Conservation (phyloP, 176 grass and related monocot species). For the Aechmea fasciata region DNA sequence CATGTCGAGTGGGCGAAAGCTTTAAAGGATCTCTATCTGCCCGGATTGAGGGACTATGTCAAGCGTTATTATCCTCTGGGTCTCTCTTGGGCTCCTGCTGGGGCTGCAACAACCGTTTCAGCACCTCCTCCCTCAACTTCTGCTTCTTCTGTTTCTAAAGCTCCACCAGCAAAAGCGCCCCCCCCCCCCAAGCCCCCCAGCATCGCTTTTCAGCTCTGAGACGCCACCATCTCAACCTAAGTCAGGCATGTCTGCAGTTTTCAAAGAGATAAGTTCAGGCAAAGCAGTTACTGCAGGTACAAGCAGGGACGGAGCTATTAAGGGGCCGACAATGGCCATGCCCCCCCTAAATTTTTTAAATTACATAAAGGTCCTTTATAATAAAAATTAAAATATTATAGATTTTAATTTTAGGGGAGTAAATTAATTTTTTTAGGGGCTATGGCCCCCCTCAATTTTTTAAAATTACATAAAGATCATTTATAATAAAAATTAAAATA, state of each 20-base stretch:
- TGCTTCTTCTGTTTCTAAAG: slow-evolving; percentile 48
- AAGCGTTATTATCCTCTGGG: slow-evolving; percentile 85
- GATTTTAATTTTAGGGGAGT: too few relatives aligned
- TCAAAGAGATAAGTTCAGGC: slow-evolving; percentile 73
- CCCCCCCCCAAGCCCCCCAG: slow-evolving; percentile 46
- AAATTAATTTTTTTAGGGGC: too few relatives aligned
- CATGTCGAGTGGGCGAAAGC: slow-evolving; percentile 97
- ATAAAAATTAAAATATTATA: too few relatives aligned
- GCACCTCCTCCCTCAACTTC: slow-evolving; percentile 14
- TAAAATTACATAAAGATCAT: too few relatives aligned
- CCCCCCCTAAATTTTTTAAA: too few relatives aligned
- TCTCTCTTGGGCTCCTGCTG: slow-evolving; percentile 55
- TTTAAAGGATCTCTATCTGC: slow-evolving; percentile 82
- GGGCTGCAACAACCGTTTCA: slow-evolving; percentile 15
- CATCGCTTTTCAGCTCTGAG: slow-evolving; percentile 54
- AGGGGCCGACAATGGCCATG: too few relatives aligned
- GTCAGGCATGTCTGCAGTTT: slow-evolving; percentile 85
- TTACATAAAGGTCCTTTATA: too few relatives aligned
- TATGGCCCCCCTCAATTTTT: too few relatives aligned
- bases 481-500: too few relatives aligned
- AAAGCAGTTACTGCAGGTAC: slow-evolving; percentile 73
- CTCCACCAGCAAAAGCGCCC: slow-evolving; percentile 42
- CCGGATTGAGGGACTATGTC: slow-evolving; percentile 84
- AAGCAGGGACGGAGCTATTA: too few relatives aligned
- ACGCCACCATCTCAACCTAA: slow-evolving; percentile 51